Conservation (phyloP, 2,329 filamentous ascomycete genomes). For the Ceratocystis albifundus region DNA sequence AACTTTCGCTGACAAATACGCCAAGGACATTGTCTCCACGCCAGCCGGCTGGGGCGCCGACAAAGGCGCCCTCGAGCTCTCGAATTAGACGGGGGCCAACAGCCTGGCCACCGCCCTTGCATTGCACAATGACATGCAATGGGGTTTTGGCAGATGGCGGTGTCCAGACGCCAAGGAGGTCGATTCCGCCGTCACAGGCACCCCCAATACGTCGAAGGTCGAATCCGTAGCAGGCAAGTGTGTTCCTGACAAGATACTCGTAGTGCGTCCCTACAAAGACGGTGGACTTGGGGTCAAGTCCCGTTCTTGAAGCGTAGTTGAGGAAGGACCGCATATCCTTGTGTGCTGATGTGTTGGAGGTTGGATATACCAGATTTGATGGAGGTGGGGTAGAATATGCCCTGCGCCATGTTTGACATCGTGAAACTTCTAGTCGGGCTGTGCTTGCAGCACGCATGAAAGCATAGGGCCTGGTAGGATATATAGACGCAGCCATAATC, state of each 20-base stretch:
- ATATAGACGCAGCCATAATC: background rate
- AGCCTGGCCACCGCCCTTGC: slow-evolving; percentile 49
- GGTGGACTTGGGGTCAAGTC: slow-evolving; percentile 44
- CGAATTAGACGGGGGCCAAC: slow-evolving; percentile 50
- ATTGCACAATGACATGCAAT: slow-evolving; percentile 49
- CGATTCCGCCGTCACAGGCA: slow-evolving; percentile 57
- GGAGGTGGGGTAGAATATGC: slow-evolving; percentile 10
- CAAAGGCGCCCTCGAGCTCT: slow-evolving; percentile 71
- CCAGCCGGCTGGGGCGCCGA: slow-evolving; percentile 63
- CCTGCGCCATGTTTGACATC: background rate
- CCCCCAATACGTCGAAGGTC: slow-evolving; percentile 53
- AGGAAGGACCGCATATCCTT: slow-evolving; percentile 54
- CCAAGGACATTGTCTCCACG: slow-evolving; percentile 53
- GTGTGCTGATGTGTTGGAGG: slow-evolving; percentile 33
- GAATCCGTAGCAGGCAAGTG: slow-evolving; percentile 52
- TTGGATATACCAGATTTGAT: slow-evolving; percentile 17
- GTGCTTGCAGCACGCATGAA: background rate
- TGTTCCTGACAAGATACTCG: slow-evolving; percentile 55
- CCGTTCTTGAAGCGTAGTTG: slow-evolving; percentile 46
- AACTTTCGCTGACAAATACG: slow-evolving; percentile 54
- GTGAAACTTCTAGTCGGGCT: background rate
- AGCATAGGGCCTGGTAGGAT: background rate
- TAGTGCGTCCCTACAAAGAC: slow-evolving; percentile 63
- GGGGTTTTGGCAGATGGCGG: slow-evolving; percentile 36
- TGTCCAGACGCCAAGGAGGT: slow-evolving; percentile 60